Percentiles rank a stretch among this genome's conserved stretches.
phyloP scores from a whole-genome alignment of 192 early-diverging fungal genomes.

The Ambispora gerdemannii region DNA sequence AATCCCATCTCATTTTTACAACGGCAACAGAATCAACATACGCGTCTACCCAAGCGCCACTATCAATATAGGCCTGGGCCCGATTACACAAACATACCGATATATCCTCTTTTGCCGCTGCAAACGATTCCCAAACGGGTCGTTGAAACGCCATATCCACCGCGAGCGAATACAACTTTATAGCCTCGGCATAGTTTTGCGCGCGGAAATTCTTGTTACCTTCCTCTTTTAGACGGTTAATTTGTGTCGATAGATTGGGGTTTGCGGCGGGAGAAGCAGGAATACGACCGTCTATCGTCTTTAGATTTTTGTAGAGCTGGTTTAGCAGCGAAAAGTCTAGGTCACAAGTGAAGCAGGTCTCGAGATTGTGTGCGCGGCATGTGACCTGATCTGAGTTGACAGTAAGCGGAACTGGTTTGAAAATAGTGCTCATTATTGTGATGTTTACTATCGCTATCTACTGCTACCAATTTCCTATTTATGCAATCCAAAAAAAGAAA shows the following conservation, averaged over 20 bases:
- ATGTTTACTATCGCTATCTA: no score
- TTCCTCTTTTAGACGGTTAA: conserved; percentile 59
- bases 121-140: conserved; percentile 71
- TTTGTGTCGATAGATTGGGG: conserved; percentile 52
- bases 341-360: conserved; percentile 60
- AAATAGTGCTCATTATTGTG: neutral
- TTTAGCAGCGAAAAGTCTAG: conserved; percentile 65
- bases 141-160: conserved; percentile 72
- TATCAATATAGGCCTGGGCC: conserved; percentile 61
- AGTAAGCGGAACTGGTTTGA: neutral
- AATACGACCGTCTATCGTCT: conserved; percentile 56
- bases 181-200: conserved; percentile 79
- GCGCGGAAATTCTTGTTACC: conserved; percentile 86
- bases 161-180: conserved; percentile 84
- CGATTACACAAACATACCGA: conserved; percentile 63
- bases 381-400: conserved; percentile 49
- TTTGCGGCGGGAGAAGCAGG: conserved; percentile 64
- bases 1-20: conserved; percentile 63
- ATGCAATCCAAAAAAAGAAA: no score
- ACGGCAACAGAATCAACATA: conserved; percentile 69
- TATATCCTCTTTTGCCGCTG: conserved; percentile 62
- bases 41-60: conserved; percentile 64
- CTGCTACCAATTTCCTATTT: no score
- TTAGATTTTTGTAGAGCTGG: conserved; percentile 59
- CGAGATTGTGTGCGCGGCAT: conserved; percentile 59